Base-by-base conservation (phyloP, 2,329 filamentous ascomycete species). In the Fusarium azukiicola region DNA sequence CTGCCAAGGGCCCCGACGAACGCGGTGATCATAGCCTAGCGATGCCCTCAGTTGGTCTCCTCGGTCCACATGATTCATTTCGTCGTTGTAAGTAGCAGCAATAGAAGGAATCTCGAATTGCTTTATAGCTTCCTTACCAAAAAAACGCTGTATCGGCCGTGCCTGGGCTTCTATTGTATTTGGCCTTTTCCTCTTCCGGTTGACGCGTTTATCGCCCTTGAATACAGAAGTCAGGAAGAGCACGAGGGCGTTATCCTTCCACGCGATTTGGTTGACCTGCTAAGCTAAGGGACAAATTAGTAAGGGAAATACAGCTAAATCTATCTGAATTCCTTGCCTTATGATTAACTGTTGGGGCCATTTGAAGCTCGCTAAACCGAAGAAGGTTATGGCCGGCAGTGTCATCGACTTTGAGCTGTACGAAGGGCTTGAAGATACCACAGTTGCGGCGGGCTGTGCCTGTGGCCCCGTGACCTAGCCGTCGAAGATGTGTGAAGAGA, bases 201-300 rank as follows among this genome's bases (percentile, higher is more conserved):
- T 14, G n/a, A 54, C n/a, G 27, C n/a, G 40, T 14, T 42, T 9
- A 9, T 42, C 40, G 40, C 40, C 40, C 14, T 42, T 27, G 27
- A 27, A 27, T 6, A 27, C 27, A 27, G 27, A 27, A 27, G 27
- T 27, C 27, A 27, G 27, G 27, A 27, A 27, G 27, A 27, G 27
- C 40, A 77, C 67, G 42, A 77, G 67, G 32, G 74, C 69, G 42
- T 74, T 77, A 74, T 77, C 75, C 47, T 77, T 77, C 72, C 67
- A 77, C 21, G 69, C 70, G 36, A 77, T 73, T 71, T 77, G 47
- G 40, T 75, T 73, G 16, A 71, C 69, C 69, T 64, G 27, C 27
- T 6, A 27, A 27, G 27, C 27, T 6, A 27, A 50, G 40, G 40
- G 40, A 42, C 44, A 68, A 38, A 63, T 72, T 73, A 72, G 49